These are phyloP conservation scores for Ceratobasidium sp. DNA, from an alignment of 1,284 basidiomycete genomes.

Conservation along the genomic window DNA sequence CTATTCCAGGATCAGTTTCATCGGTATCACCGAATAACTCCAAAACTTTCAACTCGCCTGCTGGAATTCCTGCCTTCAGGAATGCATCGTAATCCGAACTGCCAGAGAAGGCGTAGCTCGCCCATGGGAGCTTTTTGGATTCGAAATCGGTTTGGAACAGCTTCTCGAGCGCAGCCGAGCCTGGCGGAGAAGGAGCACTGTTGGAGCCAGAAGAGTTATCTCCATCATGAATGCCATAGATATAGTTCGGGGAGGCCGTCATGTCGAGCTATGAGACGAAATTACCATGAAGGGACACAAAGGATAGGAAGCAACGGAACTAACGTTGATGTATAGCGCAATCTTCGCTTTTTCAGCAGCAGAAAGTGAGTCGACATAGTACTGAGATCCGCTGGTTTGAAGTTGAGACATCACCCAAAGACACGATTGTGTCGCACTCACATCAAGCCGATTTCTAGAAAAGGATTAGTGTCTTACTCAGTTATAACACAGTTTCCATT, in stretches of 20 bases:
- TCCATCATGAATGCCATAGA: slow-evolving; percentile 33
- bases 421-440: background rate
- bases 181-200: slow-evolving; percentile 17
- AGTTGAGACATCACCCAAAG: background rate
- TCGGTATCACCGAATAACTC: background rate
- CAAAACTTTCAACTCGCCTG: slow-evolving; percentile 19
- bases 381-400: slow-evolving; percentile 19
- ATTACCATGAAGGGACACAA: background rate
- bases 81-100: slow-evolving; percentile 37
- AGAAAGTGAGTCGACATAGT: slow-evolving; percentile 37
- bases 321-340: slow-evolving; percentile 30
- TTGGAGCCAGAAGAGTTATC: slow-evolving; percentile 22
- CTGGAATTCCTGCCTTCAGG: slow-evolving; percentile 36
- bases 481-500: background rate
- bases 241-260: slow-evolving; percentile 33
- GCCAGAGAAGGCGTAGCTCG: slow-evolving; percentile 9
- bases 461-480: background rate
- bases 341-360: slow-evolving; percentile 25
- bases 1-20: background rate
- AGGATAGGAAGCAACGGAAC: background rate
- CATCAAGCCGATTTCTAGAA: slow-evolving; percentile 29
- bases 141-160: slow-evolving; percentile 37
- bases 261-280: slow-evolving; percentile 17
- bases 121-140: slow-evolving; percentile 29
- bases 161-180: slow-evolving; percentile 30